A percentile compares a stretch with the other conserved stretches of the same genome.
These are phyloP conservation scores for Stentor coeruleus DNA, from an alignment of 73 alveolate species.

Conservation along the genomic window DNA sequence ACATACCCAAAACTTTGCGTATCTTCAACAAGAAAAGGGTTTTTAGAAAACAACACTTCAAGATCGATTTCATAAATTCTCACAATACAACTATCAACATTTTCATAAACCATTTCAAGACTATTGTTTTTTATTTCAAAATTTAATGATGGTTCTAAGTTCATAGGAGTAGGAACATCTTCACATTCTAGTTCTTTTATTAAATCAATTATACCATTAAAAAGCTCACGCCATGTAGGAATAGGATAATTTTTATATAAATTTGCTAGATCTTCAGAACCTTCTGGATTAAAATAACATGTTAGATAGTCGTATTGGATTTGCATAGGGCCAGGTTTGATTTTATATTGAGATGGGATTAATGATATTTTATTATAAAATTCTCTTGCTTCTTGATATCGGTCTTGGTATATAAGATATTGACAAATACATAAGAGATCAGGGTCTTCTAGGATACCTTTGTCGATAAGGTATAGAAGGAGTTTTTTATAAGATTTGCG, in stretches of 20 bases:
- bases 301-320: slow-evolving; percentile 68
- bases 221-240: slow-evolving; percentile 56
- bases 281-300: slow-evolving; percentile 73
- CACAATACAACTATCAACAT: slow-evolving; percentile 23
- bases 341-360: neutral
- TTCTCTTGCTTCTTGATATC: slow-evolving; percentile 41
- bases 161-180: slow-evolving; percentile 35
- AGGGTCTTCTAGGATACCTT: slow-evolving; percentile 32
- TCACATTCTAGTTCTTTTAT: slow-evolving; percentile 26
- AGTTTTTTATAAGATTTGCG: slow-evolving; percentile 31
- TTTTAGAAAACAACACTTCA: slow-evolving; percentile 79
- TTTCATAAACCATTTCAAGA: neutral
- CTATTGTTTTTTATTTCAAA: neutral
- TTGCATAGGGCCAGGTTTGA: slow-evolving; percentile 13
- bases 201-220: slow-evolving; percentile 41
- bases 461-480: slow-evolving; percentile 34
- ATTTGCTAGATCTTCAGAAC: slow-evolving; percentile 50
- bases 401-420: slow-evolving; percentile 43
- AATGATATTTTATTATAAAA: neutral
- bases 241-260: slow-evolving; percentile 61
- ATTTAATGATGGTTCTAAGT: slow-evolving; percentile 12
- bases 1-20: slow-evolving; percentile 44
- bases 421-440: slow-evolving; percentile 37
- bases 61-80: slow-evolving; percentile 75
- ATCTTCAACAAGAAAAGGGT: slow-evolving; percentile 72